phyloP scores from a whole-genome alignment of 2,329 filamentous ascomycete genomes.

The Penicillium thymicola region DNA sequence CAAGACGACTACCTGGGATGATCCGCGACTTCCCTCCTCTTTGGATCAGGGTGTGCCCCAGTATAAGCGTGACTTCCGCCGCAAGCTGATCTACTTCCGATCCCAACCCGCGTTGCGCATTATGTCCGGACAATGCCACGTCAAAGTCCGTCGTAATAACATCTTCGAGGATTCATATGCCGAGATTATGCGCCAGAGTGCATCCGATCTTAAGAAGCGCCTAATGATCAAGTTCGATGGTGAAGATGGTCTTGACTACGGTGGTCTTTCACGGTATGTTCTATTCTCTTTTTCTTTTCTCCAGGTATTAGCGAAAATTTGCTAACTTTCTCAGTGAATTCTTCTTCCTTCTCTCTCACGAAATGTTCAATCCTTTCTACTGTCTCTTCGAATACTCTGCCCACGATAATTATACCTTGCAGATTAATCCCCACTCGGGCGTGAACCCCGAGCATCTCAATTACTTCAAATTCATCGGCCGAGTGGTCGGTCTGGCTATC shows the following conservation, averaged over 20 bases:
- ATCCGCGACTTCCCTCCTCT: constrained; percentile 89
- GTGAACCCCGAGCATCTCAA: constrained; percentile 99
- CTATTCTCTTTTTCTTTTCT: not conserved
- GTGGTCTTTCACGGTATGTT: constrained; percentile 76
- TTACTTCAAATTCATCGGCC: constrained; percentile 99
- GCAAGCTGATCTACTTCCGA: constrained; percentile 98
- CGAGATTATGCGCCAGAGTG: constrained; percentile 94
- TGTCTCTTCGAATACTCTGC: constrained; percentile 99
- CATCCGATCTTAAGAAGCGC: constrained; percentile 94
- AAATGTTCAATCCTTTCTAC: constrained; percentile 99
- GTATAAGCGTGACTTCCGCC: constrained; percentile 97
- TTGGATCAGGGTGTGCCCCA: constrained; percentile 97
- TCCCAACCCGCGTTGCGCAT: constrained; percentile 96
- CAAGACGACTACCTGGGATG: constrained; percentile 99
- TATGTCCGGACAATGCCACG: constrained; percentile 92
- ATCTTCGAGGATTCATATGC: constrained; percentile 99
- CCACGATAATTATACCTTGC: constrained; percentile 98
- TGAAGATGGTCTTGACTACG: constrained; percentile 96
- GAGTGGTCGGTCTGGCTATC: constrained; percentile 93
- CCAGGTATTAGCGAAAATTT: not conserved
- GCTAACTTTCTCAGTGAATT: constrained; percentile 67
- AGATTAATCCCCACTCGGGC: constrained; percentile 98
- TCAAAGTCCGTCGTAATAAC: constrained; percentile 92
- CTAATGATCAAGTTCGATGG: constrained; percentile 99
- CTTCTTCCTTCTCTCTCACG: constrained; percentile 97